Conservation (phyloP, 2,329 filamentous ascomycete species). For the Neofusicoccum ribis region DNA sequence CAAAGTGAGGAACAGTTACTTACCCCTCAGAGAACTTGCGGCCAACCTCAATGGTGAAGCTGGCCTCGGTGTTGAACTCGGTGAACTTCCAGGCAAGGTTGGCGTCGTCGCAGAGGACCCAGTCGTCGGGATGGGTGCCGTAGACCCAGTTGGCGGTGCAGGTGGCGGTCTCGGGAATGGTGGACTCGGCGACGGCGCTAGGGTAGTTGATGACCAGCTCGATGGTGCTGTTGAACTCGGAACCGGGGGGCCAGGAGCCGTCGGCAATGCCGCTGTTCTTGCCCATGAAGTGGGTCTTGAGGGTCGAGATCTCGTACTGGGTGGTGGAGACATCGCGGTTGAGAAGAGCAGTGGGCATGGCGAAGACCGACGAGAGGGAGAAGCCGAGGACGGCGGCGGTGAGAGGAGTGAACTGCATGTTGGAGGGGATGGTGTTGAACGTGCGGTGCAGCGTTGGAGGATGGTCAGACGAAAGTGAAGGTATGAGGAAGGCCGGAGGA, state of each 20-base stretch:
- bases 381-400: not conserved
- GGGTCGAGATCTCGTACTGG: slow-evolving; percentile 24
- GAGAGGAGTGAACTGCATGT: not conserved
- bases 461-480: not conserved
- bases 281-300: slow-evolving; percentile 33
- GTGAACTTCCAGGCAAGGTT: slow-evolving; percentile 1
- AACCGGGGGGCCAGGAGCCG: slow-evolving; percentile 26
- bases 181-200: not conserved
- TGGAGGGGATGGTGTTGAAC: not conserved
- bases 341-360: not conserved
- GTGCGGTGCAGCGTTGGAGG: not conserved
- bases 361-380: not conserved
- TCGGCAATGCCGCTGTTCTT: slow-evolving; percentile 26
- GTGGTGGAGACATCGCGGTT: slow-evolving; percentile 15
- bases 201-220: slow-evolving; percentile 25
- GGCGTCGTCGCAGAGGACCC: slow-evolving; percentile 7
- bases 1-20: not conserved
- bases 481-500: not conserved
- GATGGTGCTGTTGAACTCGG: slow-evolving; percentile 28
- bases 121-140: not conserved
- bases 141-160: slow-evolving; percentile 21
- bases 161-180: slow-evolving; percentile 18
- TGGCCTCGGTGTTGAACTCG: slow-evolving; percentile 10
- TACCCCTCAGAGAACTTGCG: not conserved
- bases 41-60: slow-evolving; percentile 12